A percentile compares a stretch with the other conserved stretches of the same genome.
These are phyloP conservation scores for Candida boidinii DNA, from an alignment of 805 yeast genomes.

Conservation along the genomic window DNA sequence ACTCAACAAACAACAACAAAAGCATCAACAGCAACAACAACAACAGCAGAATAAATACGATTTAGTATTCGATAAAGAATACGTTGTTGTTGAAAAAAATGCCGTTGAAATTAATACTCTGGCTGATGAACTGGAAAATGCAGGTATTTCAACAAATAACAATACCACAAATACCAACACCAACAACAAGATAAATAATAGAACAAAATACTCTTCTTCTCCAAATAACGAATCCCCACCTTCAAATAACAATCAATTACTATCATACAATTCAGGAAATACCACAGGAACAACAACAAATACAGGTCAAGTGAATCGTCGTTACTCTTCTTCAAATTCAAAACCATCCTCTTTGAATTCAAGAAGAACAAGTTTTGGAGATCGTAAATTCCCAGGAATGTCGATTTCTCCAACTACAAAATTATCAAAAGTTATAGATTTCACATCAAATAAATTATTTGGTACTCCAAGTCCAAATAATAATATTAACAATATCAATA, in stretches of 20 bases:
- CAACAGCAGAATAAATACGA: constrained; percentile 24
- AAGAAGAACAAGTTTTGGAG: constrained; percentile 55
- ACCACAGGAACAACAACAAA: too few species aligned
- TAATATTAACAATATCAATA: constrained; percentile 7
- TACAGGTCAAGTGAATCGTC: constrained; percentile 27
- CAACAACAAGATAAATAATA: background rate
- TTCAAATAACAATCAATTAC: background rate
- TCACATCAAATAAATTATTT: constrained; percentile 82
- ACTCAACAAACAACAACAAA: constrained; percentile 1
- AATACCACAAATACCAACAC: background rate
- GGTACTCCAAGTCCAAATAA: constrained; percentile 30
- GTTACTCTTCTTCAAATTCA: constrained; percentile 31
- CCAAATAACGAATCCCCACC: too few species aligned
- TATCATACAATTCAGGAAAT: too few species aligned
- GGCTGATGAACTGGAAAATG: constrained; percentile 80
- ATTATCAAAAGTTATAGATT: constrained; percentile 74
- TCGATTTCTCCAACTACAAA: constrained; percentile 82
- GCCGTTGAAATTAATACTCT: constrained; percentile 92
- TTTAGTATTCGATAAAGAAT: constrained; percentile 64
- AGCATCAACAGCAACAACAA: too few species aligned
- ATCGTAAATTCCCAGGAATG: constrained; percentile 56
- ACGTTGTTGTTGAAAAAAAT: constrained; percentile 90
- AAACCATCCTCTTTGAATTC: constrained; percentile 37
- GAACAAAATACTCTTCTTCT: too few species aligned
- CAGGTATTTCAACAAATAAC: constrained; percentile 7